phyloP scores from a whole-genome alignment of 2,329 filamentous ascomycete species.

The Nemania serpens region DNA sequence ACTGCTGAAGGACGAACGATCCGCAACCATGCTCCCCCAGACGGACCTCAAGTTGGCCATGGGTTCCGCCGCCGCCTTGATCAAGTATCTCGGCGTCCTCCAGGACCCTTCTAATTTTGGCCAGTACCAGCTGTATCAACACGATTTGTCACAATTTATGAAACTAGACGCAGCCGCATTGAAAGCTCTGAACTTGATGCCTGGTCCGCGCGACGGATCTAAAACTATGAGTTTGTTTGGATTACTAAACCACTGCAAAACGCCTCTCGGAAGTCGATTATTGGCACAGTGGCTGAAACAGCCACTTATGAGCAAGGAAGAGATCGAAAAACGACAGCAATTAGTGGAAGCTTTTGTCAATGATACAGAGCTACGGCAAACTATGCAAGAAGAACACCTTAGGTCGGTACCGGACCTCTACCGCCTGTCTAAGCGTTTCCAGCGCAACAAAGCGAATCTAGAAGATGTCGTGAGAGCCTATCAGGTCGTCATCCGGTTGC shows the following conservation, averaged over 20 bases:
- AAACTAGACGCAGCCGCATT: constrained; percentile 94
- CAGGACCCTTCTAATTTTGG: constrained; percentile 95
- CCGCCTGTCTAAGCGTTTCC: constrained; percentile 90
- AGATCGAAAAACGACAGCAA: constrained; percentile 90
- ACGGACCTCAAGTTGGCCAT: constrained; percentile 95
- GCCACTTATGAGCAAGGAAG: constrained; percentile 85
- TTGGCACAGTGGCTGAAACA: constrained; percentile 98
- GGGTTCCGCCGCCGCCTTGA: constrained; percentile 89
- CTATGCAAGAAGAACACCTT: constrained; percentile 94
- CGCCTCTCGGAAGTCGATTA: constrained; percentile 85
- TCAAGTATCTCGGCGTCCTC: constrained; percentile 90
- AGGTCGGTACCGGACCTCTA: constrained; percentile 93
- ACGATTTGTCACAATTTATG: constrained; percentile 97
- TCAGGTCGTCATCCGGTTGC: constrained; percentile 89
- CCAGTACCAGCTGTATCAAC: constrained; percentile 95
- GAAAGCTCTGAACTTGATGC: constrained; percentile 96
- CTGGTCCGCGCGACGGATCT: constrained; percentile 88
- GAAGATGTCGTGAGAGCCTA: constrained; percentile 97
- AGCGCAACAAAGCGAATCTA: constrained; percentile 85
- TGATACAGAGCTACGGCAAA: constrained; percentile 91
- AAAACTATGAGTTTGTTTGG: constrained; percentile 98
- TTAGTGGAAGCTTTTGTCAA: constrained; percentile 93
- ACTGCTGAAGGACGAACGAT: constrained; percentile 83
- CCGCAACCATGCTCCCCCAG: constrained; percentile 78
- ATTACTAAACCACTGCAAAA: constrained; percentile 96